Conservation (phyloP, 306 rosid genomes). For the Rosa persica region DNA sequence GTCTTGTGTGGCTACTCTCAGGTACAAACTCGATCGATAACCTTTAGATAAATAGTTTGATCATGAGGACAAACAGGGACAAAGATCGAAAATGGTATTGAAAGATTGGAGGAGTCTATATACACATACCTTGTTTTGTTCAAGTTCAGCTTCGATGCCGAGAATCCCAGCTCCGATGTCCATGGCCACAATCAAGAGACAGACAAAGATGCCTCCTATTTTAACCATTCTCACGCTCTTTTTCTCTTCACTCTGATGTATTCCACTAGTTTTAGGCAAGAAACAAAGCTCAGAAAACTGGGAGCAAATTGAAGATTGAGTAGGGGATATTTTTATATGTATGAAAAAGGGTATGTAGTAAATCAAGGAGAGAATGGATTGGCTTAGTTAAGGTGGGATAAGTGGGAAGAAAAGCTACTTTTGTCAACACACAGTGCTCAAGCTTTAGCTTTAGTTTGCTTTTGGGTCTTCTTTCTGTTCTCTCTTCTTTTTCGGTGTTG, state of each 20-base stretch:
- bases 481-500: conserved; percentile 32
- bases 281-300: neutral
- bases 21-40: too few relatives aligned
- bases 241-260: conserved; percentile 3
- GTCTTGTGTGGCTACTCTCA: too few relatives aligned
- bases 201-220: conserved; percentile 56
- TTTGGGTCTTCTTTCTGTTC: conserved; percentile 29
- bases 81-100: neutral
- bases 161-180: conserved; percentile 91
- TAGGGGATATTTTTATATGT: neutral
- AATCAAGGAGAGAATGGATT: conserved; percentile 19
- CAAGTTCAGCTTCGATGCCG: conserved; percentile 83
- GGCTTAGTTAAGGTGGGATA: conserved; percentile 10
- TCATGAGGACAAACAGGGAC: too few relatives aligned
- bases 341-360: conserved; percentile 17
- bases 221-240: conserved; percentile 48
- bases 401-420: conserved; percentile 47
- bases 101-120: neutral
- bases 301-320: neutral
- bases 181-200: conserved; percentile 61
- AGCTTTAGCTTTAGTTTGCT: conserved; percentile 33
- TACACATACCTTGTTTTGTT: conserved; percentile 75
- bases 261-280: conserved; percentile 7
- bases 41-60: too few relatives aligned
- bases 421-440: conserved; percentile 37